Evolutionary conservation across 2,329 filamentous ascomycete species (phyloP).

Genomic region (Epicoccum nigrum): DNA sequence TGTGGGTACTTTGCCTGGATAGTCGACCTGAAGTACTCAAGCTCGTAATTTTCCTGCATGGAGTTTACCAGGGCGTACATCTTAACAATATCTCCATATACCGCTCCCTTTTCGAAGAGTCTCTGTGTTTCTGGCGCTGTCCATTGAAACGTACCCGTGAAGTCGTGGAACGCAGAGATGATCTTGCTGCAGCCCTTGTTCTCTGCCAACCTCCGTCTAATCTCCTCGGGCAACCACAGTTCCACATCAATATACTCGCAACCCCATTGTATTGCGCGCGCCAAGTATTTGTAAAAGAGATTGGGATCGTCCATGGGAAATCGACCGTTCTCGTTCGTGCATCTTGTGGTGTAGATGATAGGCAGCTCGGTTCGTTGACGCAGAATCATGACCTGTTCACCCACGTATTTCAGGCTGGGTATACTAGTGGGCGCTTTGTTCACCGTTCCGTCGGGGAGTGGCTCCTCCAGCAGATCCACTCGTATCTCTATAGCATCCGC

Average conservation of each 20-base stretch:
- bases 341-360: conserved; percentile 88
- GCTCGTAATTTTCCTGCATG: conserved; percentile 85
- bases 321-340: conserved; percentile 79
- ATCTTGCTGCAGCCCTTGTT: conserved; percentile 79
- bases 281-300: conserved; percentile 79
- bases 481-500: conserved; percentile 85
- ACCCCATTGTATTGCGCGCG: conserved; percentile 84
- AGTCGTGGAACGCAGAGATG: conserved; percentile 92
- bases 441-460: conserved; percentile 63
- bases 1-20: conserved; percentile 72
- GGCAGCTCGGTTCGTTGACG: conserved; percentile 84
- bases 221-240: conserved; percentile 80
- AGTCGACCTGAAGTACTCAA: conserved; percentile 84
- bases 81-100: conserved; percentile 85
- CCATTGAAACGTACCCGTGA: conserved; percentile 84
- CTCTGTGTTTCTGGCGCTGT: conserved; percentile 73
- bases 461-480: conserved; percentile 80
- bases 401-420: conserved; percentile 82
- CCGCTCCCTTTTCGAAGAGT: conserved; percentile 73
- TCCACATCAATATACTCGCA: conserved; percentile 91
- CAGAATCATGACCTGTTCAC: conserved; percentile 83
- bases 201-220: conserved; percentile 70
- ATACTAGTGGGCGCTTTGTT: conserved; percentile 70
- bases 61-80: conserved; percentile 86
- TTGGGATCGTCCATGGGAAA: conserved; percentile 82